Conservation (phyloP, 2,329 filamentous ascomycete species). For the Chrysosphaeria jannelii region DNA sequence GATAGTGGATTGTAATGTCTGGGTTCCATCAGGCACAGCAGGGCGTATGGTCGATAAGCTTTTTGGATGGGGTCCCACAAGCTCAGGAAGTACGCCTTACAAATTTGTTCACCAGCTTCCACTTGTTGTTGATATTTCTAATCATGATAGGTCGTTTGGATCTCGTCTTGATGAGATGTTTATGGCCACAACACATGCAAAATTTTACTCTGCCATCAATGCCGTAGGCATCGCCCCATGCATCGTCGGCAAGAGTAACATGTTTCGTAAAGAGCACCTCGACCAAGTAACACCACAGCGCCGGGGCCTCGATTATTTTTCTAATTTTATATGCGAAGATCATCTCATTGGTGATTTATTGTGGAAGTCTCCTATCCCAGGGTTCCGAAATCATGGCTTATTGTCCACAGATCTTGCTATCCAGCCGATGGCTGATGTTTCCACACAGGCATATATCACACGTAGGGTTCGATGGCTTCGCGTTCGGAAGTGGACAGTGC, state of each 20-base stretch:
- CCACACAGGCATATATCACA: conserved; percentile 43
- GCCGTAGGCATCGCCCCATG: conserved; percentile 73
- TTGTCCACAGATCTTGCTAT: conserved; percentile 65
- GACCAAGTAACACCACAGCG: conserved; percentile 32
- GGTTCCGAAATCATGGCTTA: conserved; percentile 47
- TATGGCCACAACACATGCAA: conserved; percentile 75
- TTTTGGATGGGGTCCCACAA: conserved; percentile 26
- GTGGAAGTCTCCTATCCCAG: conserved; percentile 36
- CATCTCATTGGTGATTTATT: conserved; percentile 81
- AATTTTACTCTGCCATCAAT: conserved; percentile 96
- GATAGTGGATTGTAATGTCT: conserved; percentile 92
- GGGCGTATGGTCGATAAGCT: conserved; percentile 76
- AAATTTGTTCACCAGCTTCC: conserved; percentile 94
- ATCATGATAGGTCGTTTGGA: conserved; percentile 14
- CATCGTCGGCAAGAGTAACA: conserved; percentile 88
- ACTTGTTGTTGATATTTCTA: conserved; percentile 42
- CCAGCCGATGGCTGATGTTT: conserved; percentile 67
- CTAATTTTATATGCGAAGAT: conserved; percentile 89
- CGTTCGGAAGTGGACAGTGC: conserved; percentile 81
- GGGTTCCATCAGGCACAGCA: conserved; percentile 51
- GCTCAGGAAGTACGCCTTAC: conserved; percentile 18
- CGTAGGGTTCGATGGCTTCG: conserved; percentile 71
- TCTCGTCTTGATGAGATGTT: conserved; percentile 83
- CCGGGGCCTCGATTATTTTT: conserved; percentile 70
- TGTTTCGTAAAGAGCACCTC: conserved; percentile 85